A percentile compares a stretch with the other conserved stretches of the same genome.
These are phyloP conservation scores for Pichia occidentalis DNA, from an alignment of 805 yeast genomes.

Conservation along the genomic window DNA sequence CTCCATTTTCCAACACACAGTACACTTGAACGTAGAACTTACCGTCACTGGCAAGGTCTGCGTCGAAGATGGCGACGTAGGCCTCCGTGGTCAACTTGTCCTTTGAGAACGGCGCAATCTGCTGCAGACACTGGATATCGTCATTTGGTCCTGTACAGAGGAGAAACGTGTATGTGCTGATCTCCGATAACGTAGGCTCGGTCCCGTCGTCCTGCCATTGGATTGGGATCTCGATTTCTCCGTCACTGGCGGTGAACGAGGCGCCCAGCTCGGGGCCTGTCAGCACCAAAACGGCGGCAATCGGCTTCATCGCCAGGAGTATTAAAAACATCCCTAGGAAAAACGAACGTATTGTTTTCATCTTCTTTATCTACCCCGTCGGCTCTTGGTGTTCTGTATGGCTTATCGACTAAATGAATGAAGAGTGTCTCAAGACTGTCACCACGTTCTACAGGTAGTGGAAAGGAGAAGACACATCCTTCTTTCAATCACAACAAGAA, in stretches of 20 bases:
- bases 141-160: slow-evolving; percentile 65
- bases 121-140: slow-evolving; percentile 36
- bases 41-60: slow-evolving; percentile 53
- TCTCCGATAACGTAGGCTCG: slow-evolving; percentile 39
- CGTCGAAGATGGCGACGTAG: slow-evolving; percentile 39
- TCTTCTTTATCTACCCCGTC: too few species aligned
- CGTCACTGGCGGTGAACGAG: slow-evolving; percentile 34
- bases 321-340: slow-evolving; percentile 1
- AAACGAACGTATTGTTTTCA: neutral
- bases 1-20: slow-evolving; percentile 38
- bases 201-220: slow-evolving; percentile 53
- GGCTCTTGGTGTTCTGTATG: too few species aligned
- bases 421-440: too few species aligned
- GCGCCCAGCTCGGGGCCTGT: slow-evolving; percentile 36
- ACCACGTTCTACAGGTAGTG: too few species aligned
- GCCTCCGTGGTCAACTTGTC: slow-evolving; percentile 27
- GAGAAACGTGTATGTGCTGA: slow-evolving; percentile 41
- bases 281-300: slow-evolving; percentile 27
- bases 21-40: slow-evolving; percentile 65
- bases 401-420: too few species aligned
- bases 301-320: neutral
- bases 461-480: too few species aligned
- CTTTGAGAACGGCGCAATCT: slow-evolving; percentile 28
- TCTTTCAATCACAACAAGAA: too few species aligned
- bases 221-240: slow-evolving; percentile 34